Evolutionary conservation across 352 stramenopile genomes (phyloP), one percentile per base, ranked within the genome.

Genomic region (Paralagenidium karlingii): DNA sequence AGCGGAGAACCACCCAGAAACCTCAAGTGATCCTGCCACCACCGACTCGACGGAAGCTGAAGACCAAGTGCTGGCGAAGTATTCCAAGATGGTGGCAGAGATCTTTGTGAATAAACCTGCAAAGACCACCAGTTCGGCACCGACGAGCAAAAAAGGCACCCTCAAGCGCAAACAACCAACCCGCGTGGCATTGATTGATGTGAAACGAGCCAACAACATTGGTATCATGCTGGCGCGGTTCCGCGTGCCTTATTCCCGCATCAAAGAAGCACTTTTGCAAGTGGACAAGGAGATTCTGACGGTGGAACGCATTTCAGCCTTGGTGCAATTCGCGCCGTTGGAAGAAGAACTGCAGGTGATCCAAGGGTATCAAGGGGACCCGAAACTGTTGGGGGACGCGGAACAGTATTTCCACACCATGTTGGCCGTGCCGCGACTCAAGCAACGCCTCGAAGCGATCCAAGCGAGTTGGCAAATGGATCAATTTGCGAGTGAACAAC

Each of bases 391-490:
- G 5, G 76, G 76, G 21, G 76, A 89, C 38, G 76, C 76, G 1
- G 76, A 89, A 33, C 76, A 89, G 49, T 89, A 80, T 47, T 89
- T 85, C 38, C 49, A 49, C 12, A 71, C 75, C 38, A 76, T 89
- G 48, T n/a, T 80, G 40, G 58, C 41, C 13, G 53, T 89, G 9
- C 71, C 76, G 8, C 62, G 76, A 7, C 51, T 86, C 22, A 50
- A 56, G 6, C 82, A 71, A 15, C 69, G 76, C 12, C 55, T 89
- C 13, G 69, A 89, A 44, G 71, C 76, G 9, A 73, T 89, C 30
- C 68, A 86, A 40, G 76, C 76, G 6, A 89, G 71, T 20, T 86
- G 73, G 76, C 76, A 89, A 37, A 86, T 89, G 45, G 76, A 89
- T 37, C 57, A 69, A 8, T 86, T 85, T 43, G 73, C 85, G 21